These are phyloP conservation scores for Jimgerdemannia lactiflua DNA, from an alignment of 192 early-diverging fungal genomes.

Conservation along the genomic window DNA sequence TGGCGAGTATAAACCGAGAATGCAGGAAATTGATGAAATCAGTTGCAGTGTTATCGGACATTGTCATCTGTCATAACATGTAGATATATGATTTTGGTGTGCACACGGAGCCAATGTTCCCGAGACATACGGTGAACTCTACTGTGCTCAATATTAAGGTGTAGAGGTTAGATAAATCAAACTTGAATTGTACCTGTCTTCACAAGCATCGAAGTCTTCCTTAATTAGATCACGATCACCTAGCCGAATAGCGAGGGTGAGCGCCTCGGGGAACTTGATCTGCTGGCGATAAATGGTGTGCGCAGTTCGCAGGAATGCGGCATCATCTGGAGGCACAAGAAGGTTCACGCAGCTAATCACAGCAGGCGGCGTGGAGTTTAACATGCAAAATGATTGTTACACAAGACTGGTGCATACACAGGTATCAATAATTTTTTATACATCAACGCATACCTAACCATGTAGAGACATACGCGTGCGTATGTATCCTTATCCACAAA, in stretches of 20 bases:
- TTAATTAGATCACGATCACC: conserved; percentile 78
- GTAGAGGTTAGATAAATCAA: no score
- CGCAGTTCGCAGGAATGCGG: conserved; percentile 78
- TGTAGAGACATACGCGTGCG: conserved; percentile 93
- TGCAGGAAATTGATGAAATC: not conserved
- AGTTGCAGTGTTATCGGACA: not conserved
- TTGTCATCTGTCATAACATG: not conserved
- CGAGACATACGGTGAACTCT: not conserved
- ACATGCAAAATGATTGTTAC: not conserved
- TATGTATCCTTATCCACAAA: conserved; percentile 95
- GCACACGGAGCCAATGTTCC: not conserved
- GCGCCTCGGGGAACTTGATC: conserved; percentile 76
- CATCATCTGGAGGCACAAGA: conserved; percentile 88
- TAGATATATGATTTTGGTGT: not conserved
- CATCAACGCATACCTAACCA: conserved; percentile 62
- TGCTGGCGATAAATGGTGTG: conserved; percentile 89
- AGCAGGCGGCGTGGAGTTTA: not conserved
- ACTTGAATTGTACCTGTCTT: conserved; percentile 52
- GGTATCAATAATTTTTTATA: not conserved
- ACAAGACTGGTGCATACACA: not conserved
- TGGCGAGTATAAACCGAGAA: not conserved
- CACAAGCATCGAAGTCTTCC: conserved; percentile 83
- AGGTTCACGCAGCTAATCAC: conserved; percentile 79
- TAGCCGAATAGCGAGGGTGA: conserved; percentile 85
- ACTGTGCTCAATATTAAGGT: conserved; percentile 18